These are phyloP conservation scores for Chlamydomonas applanata DNA, from an alignment of 139 green algal genomes.

Conservation along the genomic window DNA sequence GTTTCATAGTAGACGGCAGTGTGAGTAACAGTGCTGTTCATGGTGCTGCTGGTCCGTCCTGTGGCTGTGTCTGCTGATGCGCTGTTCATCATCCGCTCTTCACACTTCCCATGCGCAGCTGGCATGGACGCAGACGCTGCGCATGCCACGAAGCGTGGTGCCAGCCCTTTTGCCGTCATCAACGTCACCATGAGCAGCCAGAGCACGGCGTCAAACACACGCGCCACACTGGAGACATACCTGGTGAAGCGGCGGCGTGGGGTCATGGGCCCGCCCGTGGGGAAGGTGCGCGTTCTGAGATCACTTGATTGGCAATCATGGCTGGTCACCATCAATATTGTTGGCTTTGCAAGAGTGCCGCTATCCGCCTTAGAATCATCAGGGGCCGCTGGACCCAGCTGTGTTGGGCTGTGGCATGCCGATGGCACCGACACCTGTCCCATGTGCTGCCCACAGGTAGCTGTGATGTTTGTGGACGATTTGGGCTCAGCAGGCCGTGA, in stretches of 20 bases:
- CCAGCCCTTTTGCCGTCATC: slow-evolving; percentile 22
- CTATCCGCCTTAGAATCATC: no score
- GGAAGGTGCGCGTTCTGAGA: slow-evolving; percentile 29
- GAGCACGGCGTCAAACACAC: slow-evolving; percentile 49
- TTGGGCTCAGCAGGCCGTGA: slow-evolving; percentile 38
- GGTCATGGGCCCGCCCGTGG: slow-evolving; percentile 48
- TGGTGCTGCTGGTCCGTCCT: background rate
- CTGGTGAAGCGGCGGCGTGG: slow-evolving; percentile 46
- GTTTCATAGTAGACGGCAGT: no score
- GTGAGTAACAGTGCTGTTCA: no score
- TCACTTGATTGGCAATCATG: no score
- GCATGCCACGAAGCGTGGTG: background rate
- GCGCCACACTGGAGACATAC: slow-evolving; percentile 49
- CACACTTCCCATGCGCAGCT: background rate
- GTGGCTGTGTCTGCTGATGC: background rate
- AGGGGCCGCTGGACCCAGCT: no score
- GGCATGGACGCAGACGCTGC: background rate
- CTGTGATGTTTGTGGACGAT: slow-evolving; percentile 63
- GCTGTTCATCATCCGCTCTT: background rate
- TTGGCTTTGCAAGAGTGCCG: no score
- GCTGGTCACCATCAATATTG: no score
- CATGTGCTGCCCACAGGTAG: background rate
- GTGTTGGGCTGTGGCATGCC: no score
- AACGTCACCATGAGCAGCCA: slow-evolving; percentile 48
- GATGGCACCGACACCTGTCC: no score